Base-by-base conservation (phyloP, 2,329 filamentous ascomycete species). In the Beauveria medogensis region DNA sequence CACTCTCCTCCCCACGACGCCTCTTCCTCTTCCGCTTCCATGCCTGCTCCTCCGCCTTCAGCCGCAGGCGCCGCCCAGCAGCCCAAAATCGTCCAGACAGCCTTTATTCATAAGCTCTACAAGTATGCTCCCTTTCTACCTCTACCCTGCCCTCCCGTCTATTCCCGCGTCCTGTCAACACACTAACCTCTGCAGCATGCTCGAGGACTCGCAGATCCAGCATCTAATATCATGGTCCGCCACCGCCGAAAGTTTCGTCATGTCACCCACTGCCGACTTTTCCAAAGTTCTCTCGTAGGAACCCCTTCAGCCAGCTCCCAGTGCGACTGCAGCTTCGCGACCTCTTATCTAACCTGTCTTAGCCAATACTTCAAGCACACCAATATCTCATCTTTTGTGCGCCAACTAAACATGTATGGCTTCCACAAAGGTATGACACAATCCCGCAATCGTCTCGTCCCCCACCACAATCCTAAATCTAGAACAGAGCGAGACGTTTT, bases 311-410 rank as follows among this genome's bases (percentile, higher is more conserved):
- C 18, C 34, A 20, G 12, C 37, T n/a, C 7, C 7, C 26, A 24
- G 24, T 53, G 48, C 48, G 24, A 63, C 65, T 68, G 64, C 67
- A 65, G 63, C 43, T 22, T 50, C 30, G 24, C 43, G 34, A 30
- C 20, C 34, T 28, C 40, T 34, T 30, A 30, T 47, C 43, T 63
- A 46, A 56, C 54, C 7, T 48, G 26, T 55, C n/a, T 7, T 41
- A 96, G 93, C 59, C 92, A 96, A 84, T 99, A 99, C 73, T 99
- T 99, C 74, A 99, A 99, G 71, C 94, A 99, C 73, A 99, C 93
- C 67, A 99, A 99, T 71, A 96, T 97, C 63, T 97, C 94, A 12
- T 97, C 94, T 1, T 99, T 99, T 73, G 94, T 99, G 55, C 86
- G 94, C 54, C 94, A 99, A 76, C 78, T 99, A 55, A 99, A 99